Base-by-base conservation (phyloP, 768 basidiomycete genomes). In the Boletus sp. region DNA sequence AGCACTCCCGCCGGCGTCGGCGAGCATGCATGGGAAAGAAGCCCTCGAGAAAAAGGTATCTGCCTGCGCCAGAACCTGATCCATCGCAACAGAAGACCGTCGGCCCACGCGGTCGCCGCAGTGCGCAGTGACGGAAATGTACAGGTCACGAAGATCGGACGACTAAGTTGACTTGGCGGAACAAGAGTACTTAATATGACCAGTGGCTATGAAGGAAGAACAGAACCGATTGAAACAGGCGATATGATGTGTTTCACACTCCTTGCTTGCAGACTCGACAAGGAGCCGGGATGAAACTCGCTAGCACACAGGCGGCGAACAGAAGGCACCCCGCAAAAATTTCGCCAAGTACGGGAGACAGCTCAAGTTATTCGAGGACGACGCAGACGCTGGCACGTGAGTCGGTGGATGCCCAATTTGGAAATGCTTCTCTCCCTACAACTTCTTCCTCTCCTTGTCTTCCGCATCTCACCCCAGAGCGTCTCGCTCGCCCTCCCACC, bases 351-450 rank as follows among this genome's bases (percentile, higher is more conserved):
- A 25, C 25, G 25, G 5, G 3, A 25, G 25, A 25, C 25, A 25
- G n/a, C n/a, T n/a, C n/a, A 9, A 33, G 14, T 33, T 33, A 13
- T 33, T 33, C 33, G 14, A 33, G 14, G 33, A 33, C 11, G 32
- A 25, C 25, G 25, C 25, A 25, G 10, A 13, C 8, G 9, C 19
- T 32, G 10, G 44, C 61, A 64, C 61, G 64, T 64, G 62, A 60
- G 55, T 29, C 7, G 14, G 40, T 23, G 19, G 2, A 32, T 52
- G 34, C 70, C 62, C 44, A 55, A 41, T 70, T 61, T 50, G 70
- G 69, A 60, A 65, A 44, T 43, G 34, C 57, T 68, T 71, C 63
- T 56, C 59, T 57, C 53, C 52, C 64, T 64, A 47, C 62, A 47
- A 62, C 51, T 52, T 60, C 61, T 55, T 57, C 55, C 55, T 56